Percentiles rank a stretch among this genome's conserved stretches.
These are phyloP conservation scores for Stentor coeruleus DNA, from an alignment of 73 alveolate genomes.

Conservation along the genomic window DNA sequence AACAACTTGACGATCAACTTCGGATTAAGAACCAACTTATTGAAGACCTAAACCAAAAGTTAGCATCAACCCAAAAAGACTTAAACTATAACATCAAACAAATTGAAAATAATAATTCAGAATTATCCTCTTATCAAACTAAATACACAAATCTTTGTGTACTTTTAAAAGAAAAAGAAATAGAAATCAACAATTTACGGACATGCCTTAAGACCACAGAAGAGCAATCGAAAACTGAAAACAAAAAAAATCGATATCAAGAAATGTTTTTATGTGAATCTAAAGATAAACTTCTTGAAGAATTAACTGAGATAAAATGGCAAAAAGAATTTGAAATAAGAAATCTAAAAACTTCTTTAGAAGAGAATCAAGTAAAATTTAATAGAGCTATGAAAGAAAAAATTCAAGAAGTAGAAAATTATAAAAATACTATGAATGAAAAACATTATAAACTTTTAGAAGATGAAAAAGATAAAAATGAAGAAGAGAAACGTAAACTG, in stretches of 20 bases:
- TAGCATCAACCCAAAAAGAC: constrained; percentile 8
- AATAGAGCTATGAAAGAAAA: not conserved
- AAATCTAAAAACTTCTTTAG: not conserved
- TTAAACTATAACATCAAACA: not conserved
- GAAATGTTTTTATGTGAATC: not conserved
- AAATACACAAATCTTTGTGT: not conserved
- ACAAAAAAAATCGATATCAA: not conserved
- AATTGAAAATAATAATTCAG: not conserved
- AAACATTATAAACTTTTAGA: not conserved
- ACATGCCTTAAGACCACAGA: not conserved
- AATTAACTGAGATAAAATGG: constrained; percentile 20
- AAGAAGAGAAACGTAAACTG: not conserved
- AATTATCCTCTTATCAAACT: not conserved
- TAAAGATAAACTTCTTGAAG: not conserved
- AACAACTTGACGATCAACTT: not conserved
- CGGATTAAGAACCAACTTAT: not conserved
- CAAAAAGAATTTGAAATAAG: constrained; percentile 5
- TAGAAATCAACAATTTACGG: constrained; percentile 1
- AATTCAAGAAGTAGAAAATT: not conserved
- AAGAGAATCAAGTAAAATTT: not conserved
- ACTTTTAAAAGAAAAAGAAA: not conserved
- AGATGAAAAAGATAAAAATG: not conserved
- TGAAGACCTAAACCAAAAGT: not conserved
- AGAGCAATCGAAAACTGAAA: not conserved
- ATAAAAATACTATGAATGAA: not conserved